phyloP scores from a whole-genome alignment of 768 basidiomycete genomes.

The Suillus spraguei region DNA sequence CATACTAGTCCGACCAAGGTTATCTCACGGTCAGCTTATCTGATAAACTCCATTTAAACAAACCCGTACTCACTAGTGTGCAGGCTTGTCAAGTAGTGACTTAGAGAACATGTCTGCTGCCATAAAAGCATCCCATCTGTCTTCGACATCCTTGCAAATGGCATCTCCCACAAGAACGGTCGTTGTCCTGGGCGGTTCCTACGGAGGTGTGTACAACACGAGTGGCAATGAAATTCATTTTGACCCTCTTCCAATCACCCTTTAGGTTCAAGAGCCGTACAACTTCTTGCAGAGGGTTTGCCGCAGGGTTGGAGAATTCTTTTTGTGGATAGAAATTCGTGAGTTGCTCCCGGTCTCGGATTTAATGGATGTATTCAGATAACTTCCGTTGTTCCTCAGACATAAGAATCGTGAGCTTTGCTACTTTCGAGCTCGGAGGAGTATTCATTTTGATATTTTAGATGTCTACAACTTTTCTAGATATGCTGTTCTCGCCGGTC shows the following conservation, averaged over 20 bases:
- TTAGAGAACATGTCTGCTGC: not conserved
- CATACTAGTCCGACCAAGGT: too few species aligned
- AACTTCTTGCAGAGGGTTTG: constrained; percentile 48
- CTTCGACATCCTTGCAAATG: not conserved
- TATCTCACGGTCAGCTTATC: not conserved
- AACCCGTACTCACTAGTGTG: not conserved
- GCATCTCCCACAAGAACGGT: constrained; percentile 37
- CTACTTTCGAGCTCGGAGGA: not conserved
- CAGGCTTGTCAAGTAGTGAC: not conserved
- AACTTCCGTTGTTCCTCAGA: constrained; percentile 24
- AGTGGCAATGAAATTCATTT: constrained; percentile 12
- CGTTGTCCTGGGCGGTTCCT: constrained; percentile 56
- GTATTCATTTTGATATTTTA: constrained; percentile 13
- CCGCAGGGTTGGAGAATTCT: constrained; percentile 57
- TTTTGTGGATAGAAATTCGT: constrained; percentile 63
- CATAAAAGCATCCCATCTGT: not conserved
- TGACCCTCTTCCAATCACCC: not conserved
- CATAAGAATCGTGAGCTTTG: constrained; percentile 48
- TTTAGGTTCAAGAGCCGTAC: constrained; percentile 51
- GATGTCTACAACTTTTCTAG: constrained; percentile 63
- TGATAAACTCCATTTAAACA: not conserved
- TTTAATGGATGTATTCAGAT: not conserved
- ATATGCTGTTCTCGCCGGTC: constrained; percentile 56
- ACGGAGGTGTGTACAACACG: constrained; percentile 45
- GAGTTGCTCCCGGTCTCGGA: constrained; percentile 24